Evolutionary conservation across 345 rosid genomes (phyloP).

Genomic region (Eucalyptus cloeziana): DNA sequence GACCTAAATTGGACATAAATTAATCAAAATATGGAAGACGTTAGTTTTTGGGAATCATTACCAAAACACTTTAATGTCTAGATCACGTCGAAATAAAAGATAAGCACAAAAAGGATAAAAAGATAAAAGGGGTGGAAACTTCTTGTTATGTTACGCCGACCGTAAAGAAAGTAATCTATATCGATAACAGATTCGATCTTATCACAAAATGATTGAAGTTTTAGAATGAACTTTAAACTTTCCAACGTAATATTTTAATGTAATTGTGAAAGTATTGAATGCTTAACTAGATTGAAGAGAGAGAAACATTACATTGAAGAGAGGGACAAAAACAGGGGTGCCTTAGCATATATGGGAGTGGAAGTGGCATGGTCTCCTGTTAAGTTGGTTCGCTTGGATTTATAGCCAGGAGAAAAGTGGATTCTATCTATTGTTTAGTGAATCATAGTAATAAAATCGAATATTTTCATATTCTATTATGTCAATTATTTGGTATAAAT

Average conservation of each 20-base stretch:
- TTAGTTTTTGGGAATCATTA: not conserved
- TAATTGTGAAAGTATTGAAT: not conserved
- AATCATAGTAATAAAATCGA: too few species aligned
- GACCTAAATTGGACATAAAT: not conserved
- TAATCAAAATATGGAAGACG: not conserved
- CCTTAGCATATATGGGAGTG: not conserved
- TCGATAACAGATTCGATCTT: not conserved
- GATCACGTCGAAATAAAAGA: not conserved
- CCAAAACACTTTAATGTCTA: not conserved
- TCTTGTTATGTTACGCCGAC: too few species aligned
- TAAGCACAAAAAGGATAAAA: not conserved
- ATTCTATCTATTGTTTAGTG: not conserved
- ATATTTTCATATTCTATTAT: too few species aligned
- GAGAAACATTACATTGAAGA: not conserved
- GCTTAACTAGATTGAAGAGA: not conserved
- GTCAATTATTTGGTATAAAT: too few species aligned
- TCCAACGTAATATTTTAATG: fast-evolving
- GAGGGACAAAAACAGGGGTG: not conserved
- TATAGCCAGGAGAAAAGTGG: not conserved
- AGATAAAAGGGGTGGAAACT: not conserved
- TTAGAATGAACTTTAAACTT: not conserved
- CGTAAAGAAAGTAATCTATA: not conserved
- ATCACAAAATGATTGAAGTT: not conserved
- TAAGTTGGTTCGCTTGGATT: not conserved
- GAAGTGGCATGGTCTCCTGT: not conserved